Evolutionary conservation across 805 yeast species (phyloP), one percentile per base, ranked within the genome.

Genomic region (Cyberlindnera subsufficiens): DNA sequence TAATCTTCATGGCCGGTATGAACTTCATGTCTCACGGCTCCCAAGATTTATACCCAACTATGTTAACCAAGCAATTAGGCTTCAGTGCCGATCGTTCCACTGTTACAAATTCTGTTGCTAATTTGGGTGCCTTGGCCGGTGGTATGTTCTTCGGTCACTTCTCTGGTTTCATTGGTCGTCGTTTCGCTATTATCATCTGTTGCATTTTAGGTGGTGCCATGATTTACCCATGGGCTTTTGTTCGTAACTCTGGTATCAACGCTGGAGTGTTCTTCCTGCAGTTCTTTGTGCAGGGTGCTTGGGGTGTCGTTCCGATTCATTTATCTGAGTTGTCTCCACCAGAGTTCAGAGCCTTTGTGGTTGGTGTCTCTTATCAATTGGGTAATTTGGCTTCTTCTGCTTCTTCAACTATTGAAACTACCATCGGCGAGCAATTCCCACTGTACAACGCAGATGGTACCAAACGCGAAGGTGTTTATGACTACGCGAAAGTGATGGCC

Each of bases 341-440:
- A 17, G 77, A 75, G 46, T 78, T 74, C 64, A 69, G 81, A 60
- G 70, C 86, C 8, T 77, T 81, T 46, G 75, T 78, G 40, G 73
- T 76, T 35, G 87, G 87, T 57, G 70, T 72, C 30, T 68, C 82
- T 18, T 81, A 81, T 58, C 86, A 81, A 59, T 65, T 81, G 51
- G 87, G 87, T 66, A 81, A 80, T 63, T 67, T 80, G 55, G 79
- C 78, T 18, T 75, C 82, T 1, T 75, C 82, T 32, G 85, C 86
- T 4, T 75, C 82, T 2, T 75, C 84, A 0, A 80, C 86, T n/a
- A 80, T 80, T 49, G 85, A 80, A 61, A 64, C 81, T 27, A 76
- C 78, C 17, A 71, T 80, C 48, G 86, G 86, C 45, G 76, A 73
- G 49, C 49, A 66, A 32, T 80, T 78, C 66, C 77, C 77, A 46